phyloP scores from a whole-genome alignment of 345 rosid genomes.

The Acer negundo region DNA sequence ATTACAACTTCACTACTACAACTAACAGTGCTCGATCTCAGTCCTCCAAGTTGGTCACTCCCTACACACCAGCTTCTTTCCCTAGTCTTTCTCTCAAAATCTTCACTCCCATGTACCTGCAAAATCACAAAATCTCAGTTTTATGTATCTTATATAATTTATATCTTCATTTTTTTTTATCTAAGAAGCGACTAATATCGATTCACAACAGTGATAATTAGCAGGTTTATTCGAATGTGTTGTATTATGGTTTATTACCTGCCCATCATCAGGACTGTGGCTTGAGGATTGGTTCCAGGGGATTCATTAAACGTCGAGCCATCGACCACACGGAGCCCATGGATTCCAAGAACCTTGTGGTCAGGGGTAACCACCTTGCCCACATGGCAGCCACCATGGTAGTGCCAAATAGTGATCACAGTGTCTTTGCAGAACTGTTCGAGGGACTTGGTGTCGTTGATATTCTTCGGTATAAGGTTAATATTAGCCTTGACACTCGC shows the following conservation, averaged over 20 bases:
- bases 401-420: slow-evolving; percentile 96
- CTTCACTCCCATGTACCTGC: slow-evolving; percentile 91
- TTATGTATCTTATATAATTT: background rate
- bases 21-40: background rate
- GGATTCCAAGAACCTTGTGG: slow-evolving; percentile 63
- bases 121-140: slow-evolving; percentile 18
- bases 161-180: too few relatives aligned
- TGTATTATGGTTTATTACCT: slow-evolving; percentile 49
- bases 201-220: background rate
- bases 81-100: slow-evolving; percentile 77
- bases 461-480: slow-evolving; percentile 71
- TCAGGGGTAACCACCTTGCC: slow-evolving; percentile 70
- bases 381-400: slow-evolving; percentile 91
- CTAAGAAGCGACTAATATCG: too few relatives aligned
- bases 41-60: too few relatives aligned
- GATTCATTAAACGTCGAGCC: slow-evolving; percentile 78
- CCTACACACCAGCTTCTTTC: slow-evolving; percentile 51
- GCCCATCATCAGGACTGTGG: slow-evolving; percentile 96
- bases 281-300: slow-evolving; percentile 99
- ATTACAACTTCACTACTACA: slow-evolving; percentile 7
- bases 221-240: background rate
- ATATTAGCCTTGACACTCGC: slow-evolving; percentile 71
- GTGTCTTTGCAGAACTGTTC: slow-evolving; percentile 97
- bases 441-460: slow-evolving; percentile 78
- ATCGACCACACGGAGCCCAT: slow-evolving; percentile 76